Conservation (phyloP, 2,329 filamentous ascomycete genomes). For the Emergomyces pasteurianus region DNA sequence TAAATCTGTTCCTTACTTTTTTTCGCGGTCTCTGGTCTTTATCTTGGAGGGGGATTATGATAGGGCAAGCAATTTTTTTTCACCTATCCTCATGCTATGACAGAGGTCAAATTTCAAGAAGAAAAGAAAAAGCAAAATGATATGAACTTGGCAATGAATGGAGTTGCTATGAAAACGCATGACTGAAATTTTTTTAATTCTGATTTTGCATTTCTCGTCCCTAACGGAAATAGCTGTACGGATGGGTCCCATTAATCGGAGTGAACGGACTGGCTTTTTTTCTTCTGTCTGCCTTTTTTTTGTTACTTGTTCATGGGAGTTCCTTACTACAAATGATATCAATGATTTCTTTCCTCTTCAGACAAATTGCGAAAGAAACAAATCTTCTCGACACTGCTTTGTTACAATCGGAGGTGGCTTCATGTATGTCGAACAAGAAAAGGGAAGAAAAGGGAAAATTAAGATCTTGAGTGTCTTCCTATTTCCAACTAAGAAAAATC, state of each 20-base stretch:
- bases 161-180: not conserved
- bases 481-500: too few relatives aligned
- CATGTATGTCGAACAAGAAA: not conserved
- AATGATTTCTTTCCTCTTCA: not conserved
- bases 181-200: not conserved
- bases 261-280: not conserved
- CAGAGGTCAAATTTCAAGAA: not conserved
- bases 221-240: not conserved
- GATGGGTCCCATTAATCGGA: not conserved
- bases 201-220: not conserved
- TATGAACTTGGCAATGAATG: not conserved
- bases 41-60: too few relatives aligned
- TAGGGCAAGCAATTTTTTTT: too few relatives aligned
- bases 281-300: not conserved
- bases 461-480: too few relatives aligned
- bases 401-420: not conserved
- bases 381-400: not conserved
- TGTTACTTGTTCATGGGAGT: not conserved
- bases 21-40: too few relatives aligned
- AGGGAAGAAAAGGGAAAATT: not conserved
- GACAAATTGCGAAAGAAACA: not conserved
- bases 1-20: not conserved
- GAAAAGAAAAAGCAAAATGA: not conserved
- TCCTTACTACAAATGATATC: not conserved
- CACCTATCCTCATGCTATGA: not conserved